Conservation (phyloP, 805 yeast species). For the Nakazawaea ernobii region DNA sequence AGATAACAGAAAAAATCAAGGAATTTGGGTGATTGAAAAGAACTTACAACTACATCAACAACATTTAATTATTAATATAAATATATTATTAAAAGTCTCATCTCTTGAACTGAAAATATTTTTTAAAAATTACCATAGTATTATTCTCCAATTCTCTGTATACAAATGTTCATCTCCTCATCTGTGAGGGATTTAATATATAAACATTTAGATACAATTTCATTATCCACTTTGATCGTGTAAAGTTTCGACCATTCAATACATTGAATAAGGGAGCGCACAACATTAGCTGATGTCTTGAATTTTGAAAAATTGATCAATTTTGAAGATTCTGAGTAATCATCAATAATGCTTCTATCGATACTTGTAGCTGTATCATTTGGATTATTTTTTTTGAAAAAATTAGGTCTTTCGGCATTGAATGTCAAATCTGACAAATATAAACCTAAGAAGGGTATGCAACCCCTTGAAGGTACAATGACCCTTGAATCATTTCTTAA, state of each 20-base stretch:
- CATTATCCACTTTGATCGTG: constrained; percentile 47
- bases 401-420: constrained; percentile 59
- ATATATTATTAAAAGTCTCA: no score
- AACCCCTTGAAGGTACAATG: constrained; percentile 61
- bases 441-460: constrained; percentile 86
- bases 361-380: constrained; percentile 8
- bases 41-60: no score
- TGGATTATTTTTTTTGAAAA: constrained; percentile 22
- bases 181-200: constrained; percentile 71
- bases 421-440: constrained; percentile 78
- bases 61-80: no score
- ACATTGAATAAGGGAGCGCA: constrained; percentile 68
- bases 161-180: constrained; percentile 56
- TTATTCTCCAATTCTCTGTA: constrained; percentile 11
- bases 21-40: no score
- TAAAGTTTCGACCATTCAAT: constrained; percentile 83
- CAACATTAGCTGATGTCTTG: constrained; percentile 68
- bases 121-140: background rate
- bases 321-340: constrained; percentile 24
- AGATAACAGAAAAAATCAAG: no score
- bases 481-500: constrained; percentile 60
- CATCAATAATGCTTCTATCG: constrained; percentile 6
- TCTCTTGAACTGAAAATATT: no score
- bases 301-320: constrained; percentile 75
- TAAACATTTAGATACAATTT: constrained; percentile 74